Percentiles rank a stretch among this genome's conserved stretches.
phyloP scores from a whole-genome alignment of 179 eudicot species.

The Silene noctiflora region DNA sequence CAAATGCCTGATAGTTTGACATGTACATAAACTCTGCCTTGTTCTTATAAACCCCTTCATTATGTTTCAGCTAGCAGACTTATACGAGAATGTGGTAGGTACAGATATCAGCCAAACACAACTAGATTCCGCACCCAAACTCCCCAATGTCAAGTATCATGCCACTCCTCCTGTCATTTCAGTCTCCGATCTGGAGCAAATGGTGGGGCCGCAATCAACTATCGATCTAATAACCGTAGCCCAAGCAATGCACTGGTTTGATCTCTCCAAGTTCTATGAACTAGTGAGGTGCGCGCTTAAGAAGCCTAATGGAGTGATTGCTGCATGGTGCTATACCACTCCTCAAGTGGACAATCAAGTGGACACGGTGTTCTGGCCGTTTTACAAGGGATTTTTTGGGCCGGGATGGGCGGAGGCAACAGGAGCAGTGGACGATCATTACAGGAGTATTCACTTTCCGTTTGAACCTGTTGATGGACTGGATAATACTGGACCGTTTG shows the following conservation, averaged over 20 bases:
- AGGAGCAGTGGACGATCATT: conserved; percentile 47
- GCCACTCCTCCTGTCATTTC: conserved; percentile 52
- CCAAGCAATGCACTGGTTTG: conserved; percentile 85
- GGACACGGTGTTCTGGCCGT: conserved; percentile 48
- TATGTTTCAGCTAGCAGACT: conserved; percentile 50
- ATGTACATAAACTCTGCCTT: too few species aligned
- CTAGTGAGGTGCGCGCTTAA: conserved; percentile 56
- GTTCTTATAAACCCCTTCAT: too few species aligned
- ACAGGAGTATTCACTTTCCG: conserved; percentile 57
- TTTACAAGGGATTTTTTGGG: conserved; percentile 33
- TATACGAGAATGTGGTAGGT: conserved; percentile 66
- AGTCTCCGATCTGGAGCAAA: conserved; percentile 33
- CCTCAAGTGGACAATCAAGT: conserved; percentile 45
- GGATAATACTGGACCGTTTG: conserved; percentile 66
- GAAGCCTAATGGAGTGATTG: conserved; percentile 70
- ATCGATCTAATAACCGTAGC: conserved; percentile 68
- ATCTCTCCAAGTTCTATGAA: conserved; percentile 56
- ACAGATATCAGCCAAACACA: conserved; percentile 77
- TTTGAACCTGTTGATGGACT: conserved; percentile 65
- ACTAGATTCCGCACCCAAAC: conserved; percentile 67
- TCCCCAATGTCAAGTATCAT: conserved; percentile 57
- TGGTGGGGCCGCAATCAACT: conserved; percentile 38
- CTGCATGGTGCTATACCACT: conserved; percentile 80
- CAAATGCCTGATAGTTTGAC: too few species aligned
- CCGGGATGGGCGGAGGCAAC: conserved; percentile 60